These are phyloP conservation scores for Ophiorrhiza pumila DNA, from an alignment of 257 asterid species.

Conservation along the genomic window DNA sequence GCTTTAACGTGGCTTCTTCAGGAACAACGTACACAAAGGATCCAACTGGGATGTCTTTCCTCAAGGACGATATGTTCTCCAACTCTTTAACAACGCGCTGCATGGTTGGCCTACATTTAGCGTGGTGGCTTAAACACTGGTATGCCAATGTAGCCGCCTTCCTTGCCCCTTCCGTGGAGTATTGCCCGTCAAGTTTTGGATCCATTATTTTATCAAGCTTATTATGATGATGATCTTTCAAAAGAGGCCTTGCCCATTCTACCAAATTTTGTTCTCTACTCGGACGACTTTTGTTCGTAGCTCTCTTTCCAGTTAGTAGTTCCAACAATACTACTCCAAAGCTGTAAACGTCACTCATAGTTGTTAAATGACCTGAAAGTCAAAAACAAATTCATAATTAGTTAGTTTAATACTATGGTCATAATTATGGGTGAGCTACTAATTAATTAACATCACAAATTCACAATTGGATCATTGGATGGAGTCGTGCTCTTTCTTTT, in stretches of 20 bases:
- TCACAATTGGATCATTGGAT: too few relatives aligned
- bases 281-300: constrained; percentile 52
- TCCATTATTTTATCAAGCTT: constrained; percentile 61
- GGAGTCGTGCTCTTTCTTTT: too few relatives aligned
- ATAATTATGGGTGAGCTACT: background rate
- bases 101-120: constrained; percentile 70
- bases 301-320: constrained; percentile 57
- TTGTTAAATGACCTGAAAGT: constrained; percentile 67
- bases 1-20: background rate
- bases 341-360: constrained; percentile 68
- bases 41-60: constrained; percentile 44
- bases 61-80: constrained; percentile 38
- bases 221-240: constrained; percentile 64
- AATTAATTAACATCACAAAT: background rate
- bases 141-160: constrained; percentile 65
- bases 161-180: constrained; percentile 61
- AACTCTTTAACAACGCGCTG: constrained; percentile 46
- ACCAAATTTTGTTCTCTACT: constrained; percentile 55
- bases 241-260: constrained; percentile 71
- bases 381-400: background rate
- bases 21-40: constrained; percentile 56
- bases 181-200: constrained; percentile 66
- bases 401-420: background rate
- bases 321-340: constrained; percentile 78
- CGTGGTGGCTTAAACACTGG: constrained; percentile 53